These are phyloP conservation scores for Pleurotus eryngii DNA, from an alignment of 768 basidiomycete species.

Conservation along the genomic window DNA sequence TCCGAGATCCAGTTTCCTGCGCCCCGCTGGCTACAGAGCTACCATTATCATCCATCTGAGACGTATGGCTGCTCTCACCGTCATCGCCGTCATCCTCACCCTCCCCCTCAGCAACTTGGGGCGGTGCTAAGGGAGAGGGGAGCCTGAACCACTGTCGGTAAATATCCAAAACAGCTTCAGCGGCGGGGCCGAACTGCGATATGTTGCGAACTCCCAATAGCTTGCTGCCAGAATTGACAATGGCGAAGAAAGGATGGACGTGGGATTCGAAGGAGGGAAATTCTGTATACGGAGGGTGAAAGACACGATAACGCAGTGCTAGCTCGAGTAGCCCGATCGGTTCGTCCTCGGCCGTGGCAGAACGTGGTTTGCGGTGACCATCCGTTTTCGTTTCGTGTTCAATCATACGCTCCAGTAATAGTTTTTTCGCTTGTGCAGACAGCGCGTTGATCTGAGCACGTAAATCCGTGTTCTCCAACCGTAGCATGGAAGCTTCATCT, in stretches of 20 bases:
- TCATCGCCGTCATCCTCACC: background rate
- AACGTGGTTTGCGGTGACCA: no score
- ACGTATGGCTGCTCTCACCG: background rate
- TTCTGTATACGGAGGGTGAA: background rate
- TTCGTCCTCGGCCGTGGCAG: no score
- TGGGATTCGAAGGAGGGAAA: background rate
- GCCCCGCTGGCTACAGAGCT: no score
- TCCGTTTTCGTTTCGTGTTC: background rate
- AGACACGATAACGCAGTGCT: background rate
- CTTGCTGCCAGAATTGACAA: background rate
- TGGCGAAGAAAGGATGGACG: background rate
- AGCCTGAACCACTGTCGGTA: no score
- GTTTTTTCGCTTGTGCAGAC: background rate
- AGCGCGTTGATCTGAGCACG: background rate
- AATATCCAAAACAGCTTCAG: no score
- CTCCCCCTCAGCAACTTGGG: background rate
- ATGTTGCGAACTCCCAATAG: background rate
- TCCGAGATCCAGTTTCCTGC: no score
- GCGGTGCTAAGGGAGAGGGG: no score
- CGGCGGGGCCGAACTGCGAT: no score
- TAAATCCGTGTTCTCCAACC: background rate
- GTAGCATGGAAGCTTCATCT: no score
- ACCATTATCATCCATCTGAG: no score
- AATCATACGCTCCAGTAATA: background rate
- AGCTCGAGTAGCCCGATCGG: no score